Base-by-base conservation (phyloP, 495 filamentous ascomycete species). In the Lepraria neglecta region DNA sequence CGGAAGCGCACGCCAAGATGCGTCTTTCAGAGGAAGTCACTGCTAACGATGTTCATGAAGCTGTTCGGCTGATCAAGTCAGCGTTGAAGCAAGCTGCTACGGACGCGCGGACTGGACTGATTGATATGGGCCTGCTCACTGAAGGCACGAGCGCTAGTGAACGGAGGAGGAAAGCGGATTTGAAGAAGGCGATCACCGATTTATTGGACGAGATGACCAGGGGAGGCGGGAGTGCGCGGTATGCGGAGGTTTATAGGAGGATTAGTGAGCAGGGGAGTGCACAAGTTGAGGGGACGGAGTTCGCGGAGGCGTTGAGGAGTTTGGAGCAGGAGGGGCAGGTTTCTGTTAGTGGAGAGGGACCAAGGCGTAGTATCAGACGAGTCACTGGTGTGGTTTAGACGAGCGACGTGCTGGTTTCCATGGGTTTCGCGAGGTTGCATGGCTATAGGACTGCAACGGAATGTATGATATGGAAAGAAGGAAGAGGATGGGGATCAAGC, bases 1-100 rank as follows among this genome's bases (percentile, higher is more conserved):
- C 92, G 1, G 94, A 98, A 78, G 92, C 94, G 15, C 95, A 97
- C 74, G 94, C 94, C 24, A 96, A 96, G 69, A 98, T 98, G 94
- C 86, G 94, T 31, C 80, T 98, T 11, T 85, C 88, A 0, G 65
- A 75, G 0, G 78, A 76, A 48, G 95, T 98, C 44, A 92, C 89
- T 0, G 81, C 77, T 14, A 82, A 83, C 57, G 94, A 98, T 71
- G 94, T 98, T 24, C 73, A 85, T 15, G 94, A 98, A 76, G 92
- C 94, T 6, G 90, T 95, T 14, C 86, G 94, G 12, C 78, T 98
- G 58, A 98, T 97, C 75, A 87, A 88, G 66, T 86, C 84, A 0
- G 94, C 94, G n/a, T 85, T 99, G 69, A 97, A 99, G 79, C 91
- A 95, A 67, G 87, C 92, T 0, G 94, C 94, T 7, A 99, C 94